Base-by-base conservation (phyloP, 2,329 filamentous ascomycete genomes). In the Hymenoscyphus fraxineus region DNA sequence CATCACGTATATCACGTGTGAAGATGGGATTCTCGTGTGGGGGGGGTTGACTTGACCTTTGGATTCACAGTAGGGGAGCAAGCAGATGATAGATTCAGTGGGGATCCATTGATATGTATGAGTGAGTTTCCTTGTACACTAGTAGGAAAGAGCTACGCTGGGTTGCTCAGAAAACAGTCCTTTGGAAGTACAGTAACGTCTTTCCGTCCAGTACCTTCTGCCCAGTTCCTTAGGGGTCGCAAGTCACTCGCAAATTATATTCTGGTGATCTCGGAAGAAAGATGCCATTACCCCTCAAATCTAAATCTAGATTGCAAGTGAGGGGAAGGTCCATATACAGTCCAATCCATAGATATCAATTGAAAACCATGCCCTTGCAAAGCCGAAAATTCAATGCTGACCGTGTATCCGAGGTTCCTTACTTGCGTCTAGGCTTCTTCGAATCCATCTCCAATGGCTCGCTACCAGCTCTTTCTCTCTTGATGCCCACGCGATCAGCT, bases 391-490 rank as follows among this genome's bases (percentile, higher is more conserved):
- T 56, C 22, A 56, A 56, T 15, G 51, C 22, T 22, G 31, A 65
- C 31, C 10, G 6, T 44, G 32, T 38, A 6, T 19, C 38, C 10
- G 15, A 40, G 10, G 6, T 5, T 19, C 5, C 15, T 58, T 54
- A 63, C 9, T 65, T 61, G 15, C 40, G 27, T n/a, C 66, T 62
- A 63, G 55, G n/a, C 16, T 64, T 61, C 63, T 70, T 70, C 31
- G 19, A 27, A 27, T 65, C 61, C 41, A 56, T 63, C 62, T 66
- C 62, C 16, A 56, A 19, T 7, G 60, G 62, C 15, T 63, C 65
- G 58, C 61, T 61, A 12, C 61, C 64, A 56, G 47, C 57, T 19
- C 64, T 40, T 56, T 63, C 65, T 51, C 64, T 65, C 61, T 67
- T 66, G 10, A 27, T 31, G 12, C 19, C 63, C 51, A 58, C 22